These are phyloP conservation scores for Auriscalpium vulgare DNA, from an alignment of 768 basidiomycete species.

Conservation along the genomic window DNA sequence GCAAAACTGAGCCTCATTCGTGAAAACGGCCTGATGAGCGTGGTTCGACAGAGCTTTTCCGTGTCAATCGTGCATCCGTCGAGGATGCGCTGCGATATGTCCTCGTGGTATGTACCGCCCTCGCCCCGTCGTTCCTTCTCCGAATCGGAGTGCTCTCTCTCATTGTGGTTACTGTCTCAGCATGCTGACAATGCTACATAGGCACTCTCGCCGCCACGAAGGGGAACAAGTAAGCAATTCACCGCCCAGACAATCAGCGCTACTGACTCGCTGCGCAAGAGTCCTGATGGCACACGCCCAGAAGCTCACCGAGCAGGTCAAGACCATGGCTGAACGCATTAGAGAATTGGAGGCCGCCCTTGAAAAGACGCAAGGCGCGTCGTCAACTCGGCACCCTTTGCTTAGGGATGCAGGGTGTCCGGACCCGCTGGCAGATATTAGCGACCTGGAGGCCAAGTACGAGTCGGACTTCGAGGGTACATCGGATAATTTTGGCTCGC, in stretches of 20 bases:
- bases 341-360: conserved; percentile 41
- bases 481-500: conserved; percentile 36
- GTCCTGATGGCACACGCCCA: conserved; percentile 45
- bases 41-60: conserved; percentile 34
- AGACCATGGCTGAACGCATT: conserved; percentile 31
- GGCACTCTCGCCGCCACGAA: conserved; percentile 47
- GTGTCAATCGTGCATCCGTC: conserved; percentile 46
- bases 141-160: neutral
- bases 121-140: neutral
- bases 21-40: neutral
- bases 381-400: neutral
- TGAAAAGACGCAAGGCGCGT: conserved; percentile 17
- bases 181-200: neutral
- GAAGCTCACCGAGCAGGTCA: conserved; percentile 39
- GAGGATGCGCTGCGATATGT: conserved; percentile 45
- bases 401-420: neutral
- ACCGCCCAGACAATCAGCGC: neutral
- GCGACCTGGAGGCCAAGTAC: neutral
- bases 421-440: neutral
- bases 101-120: conserved; percentile 32
- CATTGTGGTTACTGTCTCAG: neutral
- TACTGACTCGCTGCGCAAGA: conserved; percentile 20
- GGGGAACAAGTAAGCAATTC: conserved; percentile 40
- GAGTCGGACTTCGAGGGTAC: conserved; percentile 22
- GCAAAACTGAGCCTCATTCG: conserved; percentile 8